Evolutionary conservation across 2,329 filamentous ascomycete genomes (phyloP).

Genomic region (Chaetomium olivaceum): DNA sequence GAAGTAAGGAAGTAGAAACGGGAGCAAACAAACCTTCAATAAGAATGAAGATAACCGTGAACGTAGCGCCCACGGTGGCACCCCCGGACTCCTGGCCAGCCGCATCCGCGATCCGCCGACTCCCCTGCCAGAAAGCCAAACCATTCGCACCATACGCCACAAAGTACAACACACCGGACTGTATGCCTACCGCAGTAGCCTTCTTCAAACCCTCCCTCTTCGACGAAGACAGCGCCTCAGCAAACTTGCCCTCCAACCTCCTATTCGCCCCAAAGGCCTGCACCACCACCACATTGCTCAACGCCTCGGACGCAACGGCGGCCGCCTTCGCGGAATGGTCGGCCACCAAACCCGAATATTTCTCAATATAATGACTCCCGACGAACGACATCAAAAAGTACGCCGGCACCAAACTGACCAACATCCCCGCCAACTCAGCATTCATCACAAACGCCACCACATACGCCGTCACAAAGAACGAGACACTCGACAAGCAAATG

Average conservation of each 20-base stretch:
- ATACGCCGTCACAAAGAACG: constrained; percentile 69
- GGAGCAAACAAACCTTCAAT: constrained; percentile 46
- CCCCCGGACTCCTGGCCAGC: constrained; percentile 38
- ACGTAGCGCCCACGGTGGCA: constrained; percentile 49
- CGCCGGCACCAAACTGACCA: constrained; percentile 63
- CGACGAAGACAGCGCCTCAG: constrained; percentile 23
- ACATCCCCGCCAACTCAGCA: constrained; percentile 61
- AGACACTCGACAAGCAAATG: constrained; percentile 60
- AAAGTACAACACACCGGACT: constrained; percentile 66
- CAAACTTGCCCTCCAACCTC: constrained; percentile 61
- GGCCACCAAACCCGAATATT: constrained; percentile 53
- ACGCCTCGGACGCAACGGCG: constrained; percentile 62
- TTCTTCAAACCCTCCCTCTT: constrained; percentile 55
- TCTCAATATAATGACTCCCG: constrained; percentile 57
- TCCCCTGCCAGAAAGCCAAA: constrained; percentile 67
- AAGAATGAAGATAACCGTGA: constrained; percentile 57
- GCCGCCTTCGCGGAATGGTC: constrained; percentile 59
- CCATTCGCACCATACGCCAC: constrained; percentile 65
- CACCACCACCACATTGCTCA: constrained; percentile 63
- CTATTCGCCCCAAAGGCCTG: constrained; percentile 63
- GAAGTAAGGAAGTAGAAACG: background rate
- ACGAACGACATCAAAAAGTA: constrained; percentile 63
- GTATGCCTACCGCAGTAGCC: constrained; percentile 54
- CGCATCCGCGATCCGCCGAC: constrained; percentile 40
- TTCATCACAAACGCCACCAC: constrained; percentile 68